Percentiles rank a stretch among this genome's conserved stretches.
Conservation (phyloP, 805 yeast genomes). For the Zygotorulaspora chibaensis region DNA sequence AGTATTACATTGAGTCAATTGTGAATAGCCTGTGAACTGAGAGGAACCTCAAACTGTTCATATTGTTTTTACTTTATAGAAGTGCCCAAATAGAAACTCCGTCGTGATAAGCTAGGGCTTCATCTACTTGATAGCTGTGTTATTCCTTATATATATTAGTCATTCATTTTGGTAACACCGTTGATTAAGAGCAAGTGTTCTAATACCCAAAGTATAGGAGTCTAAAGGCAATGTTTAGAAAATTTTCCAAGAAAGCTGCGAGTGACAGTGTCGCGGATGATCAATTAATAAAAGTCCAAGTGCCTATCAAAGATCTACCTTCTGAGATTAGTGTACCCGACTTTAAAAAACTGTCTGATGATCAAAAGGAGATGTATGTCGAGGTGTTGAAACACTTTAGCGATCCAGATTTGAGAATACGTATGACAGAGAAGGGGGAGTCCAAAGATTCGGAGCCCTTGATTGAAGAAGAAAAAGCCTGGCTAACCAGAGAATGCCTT, state of each 20-base stretch:
- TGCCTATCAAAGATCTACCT: constrained; percentile 59
- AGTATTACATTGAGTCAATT: no score
- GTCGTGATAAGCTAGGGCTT: no score
- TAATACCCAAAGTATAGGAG: no score
- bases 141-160: no score
- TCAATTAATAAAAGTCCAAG: constrained; percentile 31
- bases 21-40: no score
- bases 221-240: constrained; percentile 22
- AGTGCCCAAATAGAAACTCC: no score
- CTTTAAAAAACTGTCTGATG: constrained; percentile 43
- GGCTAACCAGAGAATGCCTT: constrained; percentile 92
- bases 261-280: constrained; percentile 20
- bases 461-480: constrained; percentile 63
- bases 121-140: no score
- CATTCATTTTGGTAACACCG: no score
- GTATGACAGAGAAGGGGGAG: constrained; percentile 44
- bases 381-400: constrained; percentile 61
- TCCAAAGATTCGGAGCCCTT: constrained; percentile 30
- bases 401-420: constrained; percentile 47
- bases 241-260: constrained; percentile 21
- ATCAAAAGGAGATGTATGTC: constrained; percentile 57
- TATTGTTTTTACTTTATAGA: no score
- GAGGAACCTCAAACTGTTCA: no score
- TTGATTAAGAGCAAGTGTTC: no score
- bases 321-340: constrained; percentile 48